Evolutionary conservation across 2,329 filamentous ascomycete genomes (phyloP).

Genomic region (Proliferodiscus dingleyae): DNA sequence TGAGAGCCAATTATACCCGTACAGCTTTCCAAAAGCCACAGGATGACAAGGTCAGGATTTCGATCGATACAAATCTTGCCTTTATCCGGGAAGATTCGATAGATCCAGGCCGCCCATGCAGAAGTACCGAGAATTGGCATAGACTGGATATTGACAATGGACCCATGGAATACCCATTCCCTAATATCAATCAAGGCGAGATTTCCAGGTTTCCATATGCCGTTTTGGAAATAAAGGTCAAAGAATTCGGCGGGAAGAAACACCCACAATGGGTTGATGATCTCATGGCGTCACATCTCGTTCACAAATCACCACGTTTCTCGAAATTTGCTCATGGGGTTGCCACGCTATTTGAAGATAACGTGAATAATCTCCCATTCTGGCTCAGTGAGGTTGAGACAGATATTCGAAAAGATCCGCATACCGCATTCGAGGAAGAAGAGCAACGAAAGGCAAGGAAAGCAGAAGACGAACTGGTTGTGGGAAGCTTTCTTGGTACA

Average conservation of each 20-base stretch:
- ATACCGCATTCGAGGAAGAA: slow-evolving; percentile 85
- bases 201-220: slow-evolving; percentile 87
- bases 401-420: slow-evolving; percentile 90
- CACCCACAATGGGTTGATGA: slow-evolving; percentile 84
- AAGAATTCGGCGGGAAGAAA: slow-evolving; percentile 59
- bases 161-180: slow-evolving; percentile 82
- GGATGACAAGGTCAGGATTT: slow-evolving; percentile 84
- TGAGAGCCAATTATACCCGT: slow-evolving; percentile 89
- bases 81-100: slow-evolving; percentile 78
- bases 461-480: slow-evolving; percentile 81
- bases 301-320: slow-evolving; percentile 84
- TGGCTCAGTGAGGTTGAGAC: slow-evolving; percentile 90
- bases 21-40: slow-evolving; percentile 95
- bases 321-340: slow-evolving; percentile 97
- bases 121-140: slow-evolving; percentile 86
- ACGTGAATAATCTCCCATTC: slow-evolving; percentile 94
- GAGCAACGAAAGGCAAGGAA: slow-evolving; percentile 76
- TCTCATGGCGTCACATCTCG: slow-evolving; percentile 85
- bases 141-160: slow-evolving; percentile 80
- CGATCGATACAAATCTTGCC: slow-evolving; percentile 86
- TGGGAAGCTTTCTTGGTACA: slow-evolving; percentile 77
- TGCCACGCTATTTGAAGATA: slow-evolving; percentile 86
- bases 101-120: slow-evolving; percentile 78
- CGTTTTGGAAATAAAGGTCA: slow-evolving; percentile 87
- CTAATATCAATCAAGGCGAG: slow-evolving; percentile 82